Conservation (phyloP, 192 early-diverging fungal species). For the Backusella australiensis region DNA sequence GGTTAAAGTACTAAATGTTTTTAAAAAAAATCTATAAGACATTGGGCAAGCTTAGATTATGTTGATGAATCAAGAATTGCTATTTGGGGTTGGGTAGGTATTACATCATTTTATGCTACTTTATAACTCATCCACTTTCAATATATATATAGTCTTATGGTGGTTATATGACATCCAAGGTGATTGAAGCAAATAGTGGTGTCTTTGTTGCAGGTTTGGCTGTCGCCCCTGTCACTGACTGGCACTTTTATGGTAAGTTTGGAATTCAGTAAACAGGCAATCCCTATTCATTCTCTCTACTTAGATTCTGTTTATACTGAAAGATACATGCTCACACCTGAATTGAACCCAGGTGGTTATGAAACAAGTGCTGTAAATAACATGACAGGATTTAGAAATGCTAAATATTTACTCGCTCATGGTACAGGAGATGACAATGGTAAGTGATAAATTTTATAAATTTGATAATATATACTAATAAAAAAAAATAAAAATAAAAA, state of each 20-base stretch:
- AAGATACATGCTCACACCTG: slow-evolving; percentile 93
- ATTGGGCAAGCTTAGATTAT: slow-evolving; percentile 64
- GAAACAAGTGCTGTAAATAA: slow-evolving; percentile 68
- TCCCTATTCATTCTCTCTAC: background rate
- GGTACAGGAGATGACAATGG: slow-evolving; percentile 89
- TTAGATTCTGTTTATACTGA: slow-evolving; percentile 94
- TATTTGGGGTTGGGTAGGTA: slow-evolving; percentile 94
- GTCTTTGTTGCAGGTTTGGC: slow-evolving; percentile 89
- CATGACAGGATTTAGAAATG: slow-evolving; percentile 79
- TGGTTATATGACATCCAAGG: slow-evolving; percentile 85
- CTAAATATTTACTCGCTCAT: slow-evolving; percentile 84
- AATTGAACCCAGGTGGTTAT: slow-evolving; percentile 78
- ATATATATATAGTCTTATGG: slow-evolving; percentile 75
- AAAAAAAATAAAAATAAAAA: too few species aligned
- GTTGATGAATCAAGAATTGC: slow-evolving; percentile 82
- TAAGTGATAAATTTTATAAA: slow-evolving; percentile 17
- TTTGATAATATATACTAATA: too few species aligned
- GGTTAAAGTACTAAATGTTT: too few species aligned
- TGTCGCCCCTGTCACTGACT: slow-evolving; percentile 96
- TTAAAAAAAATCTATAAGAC: slow-evolving; percentile 8
- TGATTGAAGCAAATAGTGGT: slow-evolving; percentile 81
- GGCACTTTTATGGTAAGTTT: slow-evolving; percentile 60
- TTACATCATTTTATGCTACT: background rate
- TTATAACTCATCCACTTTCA: background rate
- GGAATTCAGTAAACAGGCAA: background rate